These are phyloP conservation scores for Platanthera guangdongensis DNA, from an alignment of 106 monocot genomes.

Conservation along the genomic window DNA sequence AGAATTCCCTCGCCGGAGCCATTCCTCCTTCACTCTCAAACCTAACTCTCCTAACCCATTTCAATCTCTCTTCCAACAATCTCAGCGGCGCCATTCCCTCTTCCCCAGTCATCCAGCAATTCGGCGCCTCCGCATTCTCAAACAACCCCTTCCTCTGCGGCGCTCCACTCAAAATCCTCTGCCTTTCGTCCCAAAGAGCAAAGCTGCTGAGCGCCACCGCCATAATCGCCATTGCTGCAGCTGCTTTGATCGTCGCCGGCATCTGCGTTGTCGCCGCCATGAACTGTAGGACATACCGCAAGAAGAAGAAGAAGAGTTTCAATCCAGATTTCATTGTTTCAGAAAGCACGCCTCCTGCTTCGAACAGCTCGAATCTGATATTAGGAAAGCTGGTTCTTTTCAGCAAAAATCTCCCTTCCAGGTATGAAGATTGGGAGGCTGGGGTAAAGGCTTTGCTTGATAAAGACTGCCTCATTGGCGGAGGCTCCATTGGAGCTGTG, in stretches of 20 bases:
- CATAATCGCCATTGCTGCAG: slow-evolving; percentile 63
- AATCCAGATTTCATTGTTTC: slow-evolving; percentile 49
- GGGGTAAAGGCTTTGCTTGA: slow-evolving; percentile 84
- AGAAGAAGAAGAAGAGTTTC: slow-evolving; percentile 21
- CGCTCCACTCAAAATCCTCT: slow-evolving; percentile 39
- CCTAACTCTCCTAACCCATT: slow-evolving; percentile 37
- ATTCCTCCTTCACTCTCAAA: slow-evolving; percentile 28
- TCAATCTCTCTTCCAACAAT: slow-evolving; percentile 78
- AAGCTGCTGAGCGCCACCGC: slow-evolving; percentile 40
- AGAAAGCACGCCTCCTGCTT: slow-evolving; percentile 43
- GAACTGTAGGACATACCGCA: slow-evolving; percentile 46
- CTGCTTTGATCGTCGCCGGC: slow-evolving; percentile 53
- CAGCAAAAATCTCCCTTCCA: slow-evolving; percentile 84
- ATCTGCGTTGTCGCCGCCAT: slow-evolving; percentile 58
- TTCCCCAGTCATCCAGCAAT: slow-evolving; percentile 31
- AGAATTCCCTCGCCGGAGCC: slow-evolving; percentile 45
- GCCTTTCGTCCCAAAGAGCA: slow-evolving; percentile 18
- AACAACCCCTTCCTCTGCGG: slow-evolving; percentile 79
- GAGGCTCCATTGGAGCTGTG: slow-evolving; percentile 75
- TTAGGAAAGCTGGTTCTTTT: slow-evolving; percentile 93
- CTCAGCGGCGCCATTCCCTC: slow-evolving; percentile 69
- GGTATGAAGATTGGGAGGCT: slow-evolving; percentile 86
- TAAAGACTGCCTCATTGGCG: slow-evolving; percentile 69
- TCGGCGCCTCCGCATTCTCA: slow-evolving; percentile 44
- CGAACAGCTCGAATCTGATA: slow-evolving; percentile 41